These are phyloP conservation scores for Lactarius trivialis DNA, from an alignment of 768 basidiomycete genomes.

Conservation along the genomic window DNA sequence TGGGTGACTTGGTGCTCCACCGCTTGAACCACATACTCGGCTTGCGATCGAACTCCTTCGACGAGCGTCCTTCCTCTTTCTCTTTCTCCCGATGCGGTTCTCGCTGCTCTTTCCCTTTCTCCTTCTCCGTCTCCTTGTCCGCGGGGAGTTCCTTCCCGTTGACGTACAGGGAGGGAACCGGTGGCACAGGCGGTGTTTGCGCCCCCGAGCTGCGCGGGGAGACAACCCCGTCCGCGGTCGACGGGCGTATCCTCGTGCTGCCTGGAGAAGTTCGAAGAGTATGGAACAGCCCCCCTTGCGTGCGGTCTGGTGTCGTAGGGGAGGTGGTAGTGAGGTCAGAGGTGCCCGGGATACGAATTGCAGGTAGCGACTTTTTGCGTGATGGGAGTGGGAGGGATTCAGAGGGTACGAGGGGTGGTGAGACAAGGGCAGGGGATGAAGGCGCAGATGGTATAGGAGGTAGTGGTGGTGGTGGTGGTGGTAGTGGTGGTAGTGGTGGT, in stretches of 20 bases:
- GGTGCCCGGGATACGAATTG: slow-evolving; percentile 20
- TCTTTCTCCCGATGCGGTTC: slow-evolving; percentile 28
- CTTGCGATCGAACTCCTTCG: slow-evolving; percentile 36
- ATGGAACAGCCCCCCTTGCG: slow-evolving; percentile 17
- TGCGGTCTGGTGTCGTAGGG: slow-evolving; percentile 15
- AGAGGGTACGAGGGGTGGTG: slow-evolving; percentile 20
- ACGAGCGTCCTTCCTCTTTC: slow-evolving; percentile 29
- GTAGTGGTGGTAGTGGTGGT: too few relatives aligned
- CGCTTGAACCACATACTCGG: slow-evolving; percentile 48
- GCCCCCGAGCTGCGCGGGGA: slow-evolving; percentile 23
- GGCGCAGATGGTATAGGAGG: slow-evolving; percentile 22
- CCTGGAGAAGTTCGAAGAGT: slow-evolving; percentile 22
- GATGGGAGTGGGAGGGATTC: background rate
- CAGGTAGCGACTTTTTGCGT: slow-evolving; percentile 21
- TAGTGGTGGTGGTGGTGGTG: background rate
- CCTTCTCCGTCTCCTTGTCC: slow-evolving; percentile 29
- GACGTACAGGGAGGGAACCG: slow-evolving; percentile 28
- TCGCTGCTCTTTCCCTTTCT: slow-evolving; percentile 29
- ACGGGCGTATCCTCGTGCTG: slow-evolving; percentile 13
- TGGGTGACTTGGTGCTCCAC: slow-evolving; percentile 36
- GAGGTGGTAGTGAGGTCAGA: slow-evolving; percentile 7
- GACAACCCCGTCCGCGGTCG: slow-evolving; percentile 22
- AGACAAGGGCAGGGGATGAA: slow-evolving; percentile 23
- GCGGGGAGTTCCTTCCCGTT: slow-evolving; percentile 23
- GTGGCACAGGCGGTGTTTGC: slow-evolving; percentile 26